Conservation (phyloP, 208 protist genomes). For the Naegleria gruberi region DNA sequence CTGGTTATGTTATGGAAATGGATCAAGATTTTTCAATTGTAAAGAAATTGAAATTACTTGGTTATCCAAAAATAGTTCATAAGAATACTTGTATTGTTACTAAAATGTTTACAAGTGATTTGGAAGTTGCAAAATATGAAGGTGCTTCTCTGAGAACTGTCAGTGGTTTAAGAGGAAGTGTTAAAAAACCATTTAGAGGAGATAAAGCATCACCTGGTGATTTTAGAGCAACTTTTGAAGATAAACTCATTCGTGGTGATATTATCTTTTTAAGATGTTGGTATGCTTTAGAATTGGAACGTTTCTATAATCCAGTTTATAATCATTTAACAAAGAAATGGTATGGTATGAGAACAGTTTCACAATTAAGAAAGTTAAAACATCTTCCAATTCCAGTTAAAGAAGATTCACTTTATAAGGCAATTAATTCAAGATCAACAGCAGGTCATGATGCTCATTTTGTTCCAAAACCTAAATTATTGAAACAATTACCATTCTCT, state of each 20-base stretch:
- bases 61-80: conserved; percentile 85
- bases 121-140: conserved; percentile 95
- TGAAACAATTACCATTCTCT: not conserved
- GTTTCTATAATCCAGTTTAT: conserved; percentile 87
- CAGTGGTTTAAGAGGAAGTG: conserved; percentile 92
- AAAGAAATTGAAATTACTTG: conserved; percentile 99
- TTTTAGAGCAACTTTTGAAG: conserved; percentile 98
- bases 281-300: conserved; percentile 81
- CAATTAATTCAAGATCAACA: not conserved
- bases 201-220: conserved; percentile 50
- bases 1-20: conserved; percentile 92
- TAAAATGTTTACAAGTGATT: conserved; percentile 82
- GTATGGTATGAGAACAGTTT: conserved; percentile 12
- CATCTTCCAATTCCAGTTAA: not conserved
- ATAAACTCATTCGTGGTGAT: conserved; percentile 94
- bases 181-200: conserved; percentile 92
- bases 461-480: not conserved
- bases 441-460: not conserved
- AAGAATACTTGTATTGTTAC: conserved; percentile 98
- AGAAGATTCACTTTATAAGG: not conserved
- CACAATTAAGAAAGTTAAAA: not conserved
- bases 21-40: conserved; percentile 82
- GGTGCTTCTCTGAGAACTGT: conserved; percentile 96
- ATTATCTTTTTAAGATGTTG: conserved; percentile 98
- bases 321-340: conserved; percentile 7